phyloP scores from a whole-genome alignment of 2,329 filamentous ascomycete genomes.

The Fusarium pseudocircinatum region DNA sequence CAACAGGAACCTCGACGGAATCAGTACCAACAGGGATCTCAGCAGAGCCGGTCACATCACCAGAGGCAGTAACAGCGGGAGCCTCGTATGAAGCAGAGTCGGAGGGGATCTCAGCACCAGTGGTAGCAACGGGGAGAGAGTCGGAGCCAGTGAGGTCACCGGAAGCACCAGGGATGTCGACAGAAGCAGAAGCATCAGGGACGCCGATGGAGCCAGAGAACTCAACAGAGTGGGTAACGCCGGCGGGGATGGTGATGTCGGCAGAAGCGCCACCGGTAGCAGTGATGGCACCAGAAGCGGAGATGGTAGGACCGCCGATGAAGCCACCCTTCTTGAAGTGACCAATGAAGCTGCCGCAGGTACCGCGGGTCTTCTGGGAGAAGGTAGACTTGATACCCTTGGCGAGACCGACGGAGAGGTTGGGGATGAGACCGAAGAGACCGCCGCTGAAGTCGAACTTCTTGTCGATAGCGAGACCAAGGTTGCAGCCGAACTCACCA shows the following conservation, averaged over 20 bases:
- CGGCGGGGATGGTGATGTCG: conserved; percentile 13
- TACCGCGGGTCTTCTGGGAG: conserved; percentile 30
- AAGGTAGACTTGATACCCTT: conserved; percentile 22
- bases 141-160: conserved; percentile 2
- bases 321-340: conserved; percentile 22
- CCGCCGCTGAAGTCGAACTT: conserved; percentile 39
- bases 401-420: conserved; percentile 51
- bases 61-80: neutral
- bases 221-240: conserved; percentile 7
- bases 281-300: conserved; percentile 24
- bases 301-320: conserved; percentile 17
- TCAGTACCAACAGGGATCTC: neutral
- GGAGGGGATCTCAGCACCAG: neutral
- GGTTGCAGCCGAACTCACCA: conserved; percentile 31
- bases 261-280: conserved; percentile 10
- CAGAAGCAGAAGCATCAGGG: neutral
- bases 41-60: neutral
- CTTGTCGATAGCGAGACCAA: conserved; percentile 36
- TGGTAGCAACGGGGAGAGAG: neutral
- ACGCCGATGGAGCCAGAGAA: conserved; percentile 7
- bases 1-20: neutral
- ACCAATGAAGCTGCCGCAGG: conserved; percentile 26
- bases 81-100: neutral
- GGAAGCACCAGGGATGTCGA: neutral
- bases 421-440: conserved; percentile 52